Conservation (phyloP, 2,329 filamentous ascomycete species). For the Arthroderma sp. region DNA sequence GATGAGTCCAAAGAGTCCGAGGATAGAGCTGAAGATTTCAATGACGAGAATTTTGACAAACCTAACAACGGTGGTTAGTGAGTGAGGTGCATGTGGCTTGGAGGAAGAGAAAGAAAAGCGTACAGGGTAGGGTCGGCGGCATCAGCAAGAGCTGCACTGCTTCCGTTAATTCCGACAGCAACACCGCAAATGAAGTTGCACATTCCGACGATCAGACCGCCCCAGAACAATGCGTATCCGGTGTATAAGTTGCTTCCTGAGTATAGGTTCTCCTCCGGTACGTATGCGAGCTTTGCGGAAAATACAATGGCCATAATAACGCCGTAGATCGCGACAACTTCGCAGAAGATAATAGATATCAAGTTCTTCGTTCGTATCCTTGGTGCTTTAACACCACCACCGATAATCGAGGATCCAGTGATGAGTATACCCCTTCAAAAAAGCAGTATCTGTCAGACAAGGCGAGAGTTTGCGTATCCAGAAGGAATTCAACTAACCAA, state of each 20-base stretch:
- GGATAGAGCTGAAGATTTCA: conserved; percentile 96
- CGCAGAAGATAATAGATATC: conserved; percentile 99
- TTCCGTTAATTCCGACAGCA: conserved; percentile 94
- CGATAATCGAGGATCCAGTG: conserved; percentile 92
- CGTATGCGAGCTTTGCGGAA: conserved; percentile 66
- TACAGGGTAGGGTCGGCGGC: conserved; percentile 83
- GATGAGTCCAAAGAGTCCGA: conserved; percentile 92
- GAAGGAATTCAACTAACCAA: conserved; percentile 50
- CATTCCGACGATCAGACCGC: conserved; percentile 80
- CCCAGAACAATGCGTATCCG: conserved; percentile 92
- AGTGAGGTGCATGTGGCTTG: neutral
- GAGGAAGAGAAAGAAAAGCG: conserved; percentile 24
- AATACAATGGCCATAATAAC: conserved; percentile 99
- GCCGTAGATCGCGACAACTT: conserved; percentile 98
- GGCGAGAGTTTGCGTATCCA: neutral
- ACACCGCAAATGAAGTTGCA: conserved; percentile 96
- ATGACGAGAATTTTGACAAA: conserved; percentile 99
- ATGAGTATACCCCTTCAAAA: conserved; percentile 87
- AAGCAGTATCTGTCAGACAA: neutral
- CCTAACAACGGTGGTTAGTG: conserved; percentile 32
- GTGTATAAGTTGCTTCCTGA: conserved; percentile 79
- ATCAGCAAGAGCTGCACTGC: conserved; percentile 88
- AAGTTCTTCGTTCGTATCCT: conserved; percentile 98
- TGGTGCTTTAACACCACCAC: conserved; percentile 89
- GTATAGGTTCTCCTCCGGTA: conserved; percentile 53